Percentiles rank a stretch among this genome's conserved stretches.
phyloP scores from a whole-genome alignment of 164 flowering plant species.

The Protea cynaroides region DNA sequence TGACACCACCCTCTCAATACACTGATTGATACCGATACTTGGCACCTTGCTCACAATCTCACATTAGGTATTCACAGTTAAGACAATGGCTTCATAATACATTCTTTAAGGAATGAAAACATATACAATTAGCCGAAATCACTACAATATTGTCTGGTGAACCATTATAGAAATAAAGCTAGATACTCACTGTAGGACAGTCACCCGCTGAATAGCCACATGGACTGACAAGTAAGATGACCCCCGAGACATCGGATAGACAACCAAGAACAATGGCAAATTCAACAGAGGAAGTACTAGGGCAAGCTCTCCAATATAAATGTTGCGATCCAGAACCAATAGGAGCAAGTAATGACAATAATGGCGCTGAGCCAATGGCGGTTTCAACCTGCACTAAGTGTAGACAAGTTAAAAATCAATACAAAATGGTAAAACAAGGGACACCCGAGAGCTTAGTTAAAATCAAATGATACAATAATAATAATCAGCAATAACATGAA shows the following conservation, averaged over 20 bases:
- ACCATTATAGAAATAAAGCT: not conserved
- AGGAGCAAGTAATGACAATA: constrained; percentile 77
- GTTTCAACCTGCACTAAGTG: constrained; percentile 63
- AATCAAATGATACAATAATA: too few relatives aligned
- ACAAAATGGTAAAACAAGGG: not conserved
- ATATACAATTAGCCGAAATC: not conserved
- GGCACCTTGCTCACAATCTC: too few relatives aligned
- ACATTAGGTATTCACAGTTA: too few relatives aligned
- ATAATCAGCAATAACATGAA: not conserved
- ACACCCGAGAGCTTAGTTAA: too few relatives aligned
- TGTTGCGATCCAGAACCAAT: constrained; percentile 44
- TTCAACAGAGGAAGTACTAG: constrained; percentile 53
- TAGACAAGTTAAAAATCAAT: constrained; percentile 7
- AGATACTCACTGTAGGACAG: constrained; percentile 59
- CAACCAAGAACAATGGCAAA: constrained; percentile 67
- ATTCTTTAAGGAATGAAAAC: too few relatives aligned
- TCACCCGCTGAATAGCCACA: constrained; percentile 86
- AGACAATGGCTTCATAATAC: too few relatives aligned
- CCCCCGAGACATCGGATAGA: constrained; percentile 84
- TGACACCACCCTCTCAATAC: too few relatives aligned
- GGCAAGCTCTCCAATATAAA: constrained; percentile 85
- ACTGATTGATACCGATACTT: too few relatives aligned
- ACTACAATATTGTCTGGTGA: not conserved
- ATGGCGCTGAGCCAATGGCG: constrained; percentile 74
- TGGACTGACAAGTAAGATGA: constrained; percentile 77